Base-by-base conservation (phyloP, 2,329 filamentous ascomycete genomes). In the Cercospora zeina region DNA sequence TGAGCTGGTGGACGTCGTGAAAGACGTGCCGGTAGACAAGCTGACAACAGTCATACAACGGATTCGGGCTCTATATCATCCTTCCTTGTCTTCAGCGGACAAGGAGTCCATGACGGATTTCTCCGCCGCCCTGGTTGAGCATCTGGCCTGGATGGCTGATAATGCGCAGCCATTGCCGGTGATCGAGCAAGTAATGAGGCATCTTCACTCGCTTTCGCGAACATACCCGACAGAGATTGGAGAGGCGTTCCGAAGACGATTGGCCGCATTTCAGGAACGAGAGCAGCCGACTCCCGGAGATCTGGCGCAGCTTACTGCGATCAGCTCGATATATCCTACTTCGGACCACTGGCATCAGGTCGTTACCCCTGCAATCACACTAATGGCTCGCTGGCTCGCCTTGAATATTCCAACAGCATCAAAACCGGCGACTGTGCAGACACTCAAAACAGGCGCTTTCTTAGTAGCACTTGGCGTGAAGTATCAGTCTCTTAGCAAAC, bases 281-380 rank as follows among this genome's bases (percentile, higher is more conserved):
- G 81, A 85, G 81, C 69, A 83, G 75, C 71, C 83, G 74, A 69
- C 75, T 11, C 74, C 82, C n/a, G 90, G 91, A 16, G 93, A 99
- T 71, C 78, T 99, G 19, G 78, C 92, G 21, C 78, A 96, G n/a
- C 79, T 99, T 36, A 93, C 91, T 0, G 92, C 91, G 0, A 85
- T 97, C 63, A 87, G 88, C 42, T 87, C 87, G 1, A 89, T 96
- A 58, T 99, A 96, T 72, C 93, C 95, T 4, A 96, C 95, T 0
- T 97, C 93, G 0, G 95, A 99, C 76, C 93, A 97, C 77, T 99
- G 97, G 77, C 95, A 99, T 71, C 89, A 95, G 70, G 91, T 97
- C 36, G 89, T 91, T 42, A 99, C 95, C 1, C 95, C 95, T 1
- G 89, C 93, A 0, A 89, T 91, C 77, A 85, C 97, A 4, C 84